Conservation (phyloP, 805 yeast genomes). For the Sugiyamaella americana region DNA sequence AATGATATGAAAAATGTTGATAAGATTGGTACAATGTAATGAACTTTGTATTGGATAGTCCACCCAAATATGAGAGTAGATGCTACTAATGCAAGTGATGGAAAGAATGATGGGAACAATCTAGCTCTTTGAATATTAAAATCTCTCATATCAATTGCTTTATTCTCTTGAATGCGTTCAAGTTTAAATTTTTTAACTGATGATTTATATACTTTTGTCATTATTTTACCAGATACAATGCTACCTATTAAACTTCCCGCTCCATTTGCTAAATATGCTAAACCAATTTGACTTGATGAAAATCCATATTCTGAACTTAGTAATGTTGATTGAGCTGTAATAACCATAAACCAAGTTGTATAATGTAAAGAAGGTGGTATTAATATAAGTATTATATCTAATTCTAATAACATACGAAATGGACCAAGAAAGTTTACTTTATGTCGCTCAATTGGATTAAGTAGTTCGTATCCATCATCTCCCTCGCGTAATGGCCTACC, state of each 20-base stretch:
- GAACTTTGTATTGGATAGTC: constrained; percentile 49
- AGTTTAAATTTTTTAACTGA: constrained; percentile 15
- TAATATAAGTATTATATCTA: constrained; percentile 42
- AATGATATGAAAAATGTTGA: constrained; percentile 52
- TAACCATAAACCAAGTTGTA: constrained; percentile 62
- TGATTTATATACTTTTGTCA: constrained; percentile 33
- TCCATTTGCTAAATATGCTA: constrained; percentile 72
- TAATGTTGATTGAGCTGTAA: constrained; percentile 49
- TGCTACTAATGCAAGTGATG: constrained; percentile 38
- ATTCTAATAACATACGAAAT: constrained; percentile 10
- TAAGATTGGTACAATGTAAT: constrained; percentile 48
- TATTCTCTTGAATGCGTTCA: constrained; percentile 30
- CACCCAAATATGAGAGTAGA: constrained; percentile 61
- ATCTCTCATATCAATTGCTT: constrained; percentile 31
- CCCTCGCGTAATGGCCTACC: constrained; percentile 23
- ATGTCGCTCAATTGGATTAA: constrained; percentile 55
- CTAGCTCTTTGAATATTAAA: constrained; percentile 55
- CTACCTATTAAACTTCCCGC: constrained; percentile 59
- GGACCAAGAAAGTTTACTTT: constrained; percentile 40
- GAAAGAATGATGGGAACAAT: constrained; percentile 39
- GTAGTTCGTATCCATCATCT: constrained; percentile 17
- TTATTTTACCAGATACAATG: constrained; percentile 58
- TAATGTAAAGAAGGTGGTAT: constrained; percentile 58
- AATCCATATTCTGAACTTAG: constrained; percentile 47
- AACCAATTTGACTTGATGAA: constrained; percentile 53